Conservation (phyloP, 345 rosid species). For the Aurinia saxatilis region DNA sequence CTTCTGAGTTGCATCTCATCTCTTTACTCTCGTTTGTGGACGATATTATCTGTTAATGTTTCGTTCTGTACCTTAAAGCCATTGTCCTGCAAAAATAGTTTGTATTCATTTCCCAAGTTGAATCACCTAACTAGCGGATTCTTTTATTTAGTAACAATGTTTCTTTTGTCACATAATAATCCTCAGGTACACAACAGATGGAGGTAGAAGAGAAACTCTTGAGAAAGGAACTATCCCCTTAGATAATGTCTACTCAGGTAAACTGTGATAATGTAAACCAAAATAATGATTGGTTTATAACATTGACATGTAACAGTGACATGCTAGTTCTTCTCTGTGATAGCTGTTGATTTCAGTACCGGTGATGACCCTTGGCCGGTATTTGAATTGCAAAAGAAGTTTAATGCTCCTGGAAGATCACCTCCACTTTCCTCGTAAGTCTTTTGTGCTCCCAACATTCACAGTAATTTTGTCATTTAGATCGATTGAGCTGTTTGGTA, state of each 20-base stretch:
- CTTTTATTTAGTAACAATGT: neutral
- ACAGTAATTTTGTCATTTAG: neutral
- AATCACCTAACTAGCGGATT: neutral
- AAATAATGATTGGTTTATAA: neutral
- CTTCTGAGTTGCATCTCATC: neutral
- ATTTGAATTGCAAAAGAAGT: conserved; percentile 76
- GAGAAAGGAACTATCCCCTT: conserved; percentile 64
- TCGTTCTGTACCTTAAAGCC: neutral
- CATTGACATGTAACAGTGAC: neutral
- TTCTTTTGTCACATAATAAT: conserved; percentile 8
- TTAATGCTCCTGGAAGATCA: conserved; percentile 85
- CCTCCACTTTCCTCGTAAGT: conserved; percentile 90
- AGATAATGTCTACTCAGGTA: conserved; percentile 75
- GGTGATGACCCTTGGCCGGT: conserved; percentile 83
- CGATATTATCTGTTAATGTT: neutral
- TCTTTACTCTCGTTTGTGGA: neutral
- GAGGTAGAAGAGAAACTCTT: conserved; percentile 68
- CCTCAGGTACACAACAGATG: conserved; percentile 87
- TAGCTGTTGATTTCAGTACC: conserved; percentile 90
- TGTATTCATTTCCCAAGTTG: neutral
- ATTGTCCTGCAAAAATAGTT: neutral
- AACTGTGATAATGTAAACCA: neutral
- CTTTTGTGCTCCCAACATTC: neutral
- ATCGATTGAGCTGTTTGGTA: conserved; percentile 6
- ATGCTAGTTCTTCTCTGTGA: conserved; percentile 2